phyloP scores from a whole-genome alignment of 78 protist species.

The Anaeramoeba flamelloides region DNA sequence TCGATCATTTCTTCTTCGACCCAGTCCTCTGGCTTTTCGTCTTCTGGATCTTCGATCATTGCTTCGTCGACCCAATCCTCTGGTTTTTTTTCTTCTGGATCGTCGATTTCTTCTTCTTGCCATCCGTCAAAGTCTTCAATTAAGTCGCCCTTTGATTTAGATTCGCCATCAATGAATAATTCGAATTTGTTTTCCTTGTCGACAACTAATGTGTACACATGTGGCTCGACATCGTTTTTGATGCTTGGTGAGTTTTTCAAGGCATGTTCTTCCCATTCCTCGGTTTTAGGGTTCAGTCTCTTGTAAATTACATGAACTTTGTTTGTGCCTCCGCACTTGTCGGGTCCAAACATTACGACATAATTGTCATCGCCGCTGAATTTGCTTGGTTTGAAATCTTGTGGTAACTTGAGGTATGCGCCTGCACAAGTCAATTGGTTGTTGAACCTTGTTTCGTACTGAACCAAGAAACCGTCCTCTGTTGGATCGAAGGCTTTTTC shows the following conservation, averaged over 20 bases:
- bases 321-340: no score
- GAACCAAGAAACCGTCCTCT: no score
- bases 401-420: no score
- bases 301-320: no score
- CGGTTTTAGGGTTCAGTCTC: no score
- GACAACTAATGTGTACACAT: slow-evolving; percentile 21
- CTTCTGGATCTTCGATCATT: slow-evolving; percentile 3
- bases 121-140: neutral
- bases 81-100: slow-evolving; percentile 1
- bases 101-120: neutral
- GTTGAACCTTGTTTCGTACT: no score
- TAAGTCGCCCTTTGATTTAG: neutral
- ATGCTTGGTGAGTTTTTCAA: slow-evolving; percentile 17
- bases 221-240: slow-evolving; percentile 4
- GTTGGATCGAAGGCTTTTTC: no score
- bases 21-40: slow-evolving; percentile 10
- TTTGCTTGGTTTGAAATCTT: no score
- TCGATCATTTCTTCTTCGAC: slow-evolving; percentile 7
- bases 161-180: neutral
- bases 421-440: no score
- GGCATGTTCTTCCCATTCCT: no score
- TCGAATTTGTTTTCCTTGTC: neutral
- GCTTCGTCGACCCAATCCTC: slow-evolving; percentile 15
- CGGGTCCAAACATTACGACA: no score
- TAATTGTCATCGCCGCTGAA: no score